phyloP scores from a whole-genome alignment of 345 rosid genomes.

The Ceriops tagal region DNA sequence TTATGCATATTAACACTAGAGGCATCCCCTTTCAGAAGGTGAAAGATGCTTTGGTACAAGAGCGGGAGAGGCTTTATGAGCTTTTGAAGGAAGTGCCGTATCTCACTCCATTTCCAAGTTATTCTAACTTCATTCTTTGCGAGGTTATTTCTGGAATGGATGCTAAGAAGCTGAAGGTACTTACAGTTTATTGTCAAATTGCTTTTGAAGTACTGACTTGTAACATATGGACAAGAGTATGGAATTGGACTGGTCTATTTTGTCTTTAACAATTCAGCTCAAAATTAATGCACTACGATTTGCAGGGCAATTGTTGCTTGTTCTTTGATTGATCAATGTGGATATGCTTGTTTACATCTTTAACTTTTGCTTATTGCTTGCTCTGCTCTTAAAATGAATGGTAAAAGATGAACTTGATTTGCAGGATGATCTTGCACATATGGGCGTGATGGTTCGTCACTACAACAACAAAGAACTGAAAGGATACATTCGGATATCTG shows the following conservation, averaged over 20 bases:
- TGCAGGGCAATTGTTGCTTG: background rate
- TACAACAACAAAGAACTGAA: conserved; percentile 71
- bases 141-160: conserved; percentile 75
- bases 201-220: too few relatives aligned
- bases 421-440: conserved; percentile 79
- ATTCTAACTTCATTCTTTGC: conserved; percentile 83
- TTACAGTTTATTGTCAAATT: background rate
- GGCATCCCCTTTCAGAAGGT: conserved; percentile 46
- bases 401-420: background rate
- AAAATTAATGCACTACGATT: too few relatives aligned
- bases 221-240: too few relatives aligned
- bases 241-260: too few relatives aligned
- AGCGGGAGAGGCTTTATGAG: conserved; percentile 68
- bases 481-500: conserved; percentile 72
- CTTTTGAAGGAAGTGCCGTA: conserved; percentile 69
- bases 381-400: background rate
- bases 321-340: background rate
- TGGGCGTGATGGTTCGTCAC: conserved; percentile 96
- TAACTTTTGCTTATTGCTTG: background rate
- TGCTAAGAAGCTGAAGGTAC: conserved; percentile 82
- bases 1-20: conserved; percentile 13
- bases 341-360: too few relatives aligned
- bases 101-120: conserved; percentile 77
- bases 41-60: conserved; percentile 64
- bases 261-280: too few relatives aligned